Base-by-base conservation (phyloP, 495 filamentous ascomycete genomes). In the Apodospora peruviana region DNA sequence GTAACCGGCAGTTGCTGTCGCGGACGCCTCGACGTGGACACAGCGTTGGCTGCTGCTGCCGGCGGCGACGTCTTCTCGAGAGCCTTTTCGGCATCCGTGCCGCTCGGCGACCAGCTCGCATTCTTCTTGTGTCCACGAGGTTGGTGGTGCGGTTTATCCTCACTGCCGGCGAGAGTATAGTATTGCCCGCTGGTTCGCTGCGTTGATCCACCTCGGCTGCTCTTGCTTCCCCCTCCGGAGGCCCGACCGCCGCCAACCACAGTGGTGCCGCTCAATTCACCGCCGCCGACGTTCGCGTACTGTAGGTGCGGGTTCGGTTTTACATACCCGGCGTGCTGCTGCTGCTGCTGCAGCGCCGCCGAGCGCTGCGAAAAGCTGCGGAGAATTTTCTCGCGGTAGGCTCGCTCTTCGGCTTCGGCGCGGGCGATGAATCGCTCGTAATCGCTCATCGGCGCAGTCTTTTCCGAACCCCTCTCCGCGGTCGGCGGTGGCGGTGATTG, bases 351-450 rank as follows among this genome's bases (percentile, higher is more conserved):
- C 29, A 7, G 41, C n/a, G 11, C 44, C 1, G 40, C 22, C 2
- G 45, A 43, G 18, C 37, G 43, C 40, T 55, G 56, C 14, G 53
- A 54, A 10, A 55, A 25, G 27, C 17, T 52, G 18, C 53, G 52
- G 34, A 41, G 12, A 19, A 55, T 14, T 2, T 40, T 14, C 1
- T 57, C 58, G 45, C 41, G 52, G 12, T 40, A 40, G 8, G 41
- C 53, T 9, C 57, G 57, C 24, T 58, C 64, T 12, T 63, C 38
- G 7, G 54, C 59, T 23, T 59, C 49, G 36, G 64, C 64, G 23
- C 39, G 53, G 2, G 57, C 55, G n/a, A 67, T 18, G 43, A 67
- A 67, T 9, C 45, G 27, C 40, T 65, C 57, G 38, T 50, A 67
- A 36, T 67, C 61, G 23, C 52, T 52, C 0, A 32, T 21, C 2